These are phyloP conservation scores for Echinosophora koreensis DNA, from an alignment of 306 rosid genomes.

Conservation along the genomic window DNA sequence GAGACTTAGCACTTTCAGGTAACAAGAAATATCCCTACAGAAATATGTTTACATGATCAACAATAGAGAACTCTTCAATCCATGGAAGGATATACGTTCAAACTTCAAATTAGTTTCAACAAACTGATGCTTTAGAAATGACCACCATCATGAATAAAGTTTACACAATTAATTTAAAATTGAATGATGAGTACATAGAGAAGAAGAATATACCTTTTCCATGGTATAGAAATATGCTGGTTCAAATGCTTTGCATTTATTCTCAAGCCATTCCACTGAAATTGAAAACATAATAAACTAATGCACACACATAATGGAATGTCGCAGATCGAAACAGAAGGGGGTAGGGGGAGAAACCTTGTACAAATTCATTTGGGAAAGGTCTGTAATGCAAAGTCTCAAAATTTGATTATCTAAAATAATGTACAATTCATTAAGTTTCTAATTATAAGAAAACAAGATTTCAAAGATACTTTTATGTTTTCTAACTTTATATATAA, in stretches of 20 bases:
- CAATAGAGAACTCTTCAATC: conserved; percentile 34
- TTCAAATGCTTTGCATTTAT: conserved; percentile 81
- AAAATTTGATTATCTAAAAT: background rate
- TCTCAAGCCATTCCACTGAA: conserved; percentile 92
- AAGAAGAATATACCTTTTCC: conserved; percentile 76
- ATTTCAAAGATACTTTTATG: background rate
- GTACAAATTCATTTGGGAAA: background rate
- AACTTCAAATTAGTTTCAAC: conserved; percentile 39
- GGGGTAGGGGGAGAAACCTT: background rate
- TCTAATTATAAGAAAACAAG: background rate
- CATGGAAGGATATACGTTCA: conserved; percentile 5
- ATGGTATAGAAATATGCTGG: conserved; percentile 87
- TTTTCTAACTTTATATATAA: background rate
- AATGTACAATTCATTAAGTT: background rate
- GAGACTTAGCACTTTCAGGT: conserved; percentile 92
- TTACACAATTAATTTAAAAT: conserved; percentile 1
- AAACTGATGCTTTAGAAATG: conserved; percentile 36
- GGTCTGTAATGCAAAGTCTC: background rate
- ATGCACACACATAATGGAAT: conserved; percentile 23
- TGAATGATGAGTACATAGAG: background rate
- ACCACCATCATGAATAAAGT: conserved; percentile 9
- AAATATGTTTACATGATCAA: conserved; percentile 30
- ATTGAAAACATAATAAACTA: conserved; percentile 43
- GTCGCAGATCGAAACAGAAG: background rate
- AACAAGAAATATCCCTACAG: conserved; percentile 90